Base-by-base conservation (phyloP, 306 rosid genomes). In the Acacia confusa region DNA sequence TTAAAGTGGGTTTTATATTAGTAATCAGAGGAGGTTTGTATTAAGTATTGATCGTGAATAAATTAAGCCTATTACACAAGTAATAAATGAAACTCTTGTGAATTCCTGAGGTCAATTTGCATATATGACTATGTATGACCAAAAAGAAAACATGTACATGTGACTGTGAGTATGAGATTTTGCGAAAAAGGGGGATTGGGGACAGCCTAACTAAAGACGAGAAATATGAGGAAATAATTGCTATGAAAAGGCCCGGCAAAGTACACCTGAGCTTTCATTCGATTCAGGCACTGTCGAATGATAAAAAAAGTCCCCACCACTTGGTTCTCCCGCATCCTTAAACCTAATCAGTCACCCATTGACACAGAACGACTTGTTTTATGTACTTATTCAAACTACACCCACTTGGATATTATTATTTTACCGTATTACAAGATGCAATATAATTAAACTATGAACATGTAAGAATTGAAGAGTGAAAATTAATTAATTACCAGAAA, bases 221-320 rank as follows among this genome's bases (percentile, higher is more conserved):
- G 68, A 61, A 27, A 61, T 0, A 28, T 13, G 9, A 61, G 36
- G 6, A 61, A 27, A 7, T 15, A 15, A 4, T 28, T 28, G 0
- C 9, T 28, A 28, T 63, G 38, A 27, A 28, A 64, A 30, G 48
- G 52, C 86, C 82, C 82, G 87, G 84, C 89, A 75, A 90, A 88
- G 90, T 84, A 81, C 87, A 27, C 4, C 13, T 44, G 16, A 44
- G 70, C 80, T 78, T 86, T 80, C 85, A 79, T 83, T 80, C 85
- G 77, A 72, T 78, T 82, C 80, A 76, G 4, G 36, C 85, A 86
- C 90, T 85, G 90, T 86, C 94, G 81, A 90, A 87, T 92, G 34
- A 30, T 30, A 3, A 30, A 20, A 20, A 77, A 94, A 87, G 82
- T 47, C 4, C 40, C 27, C 11, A 44, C 27, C 11, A 44, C 76